Conservation (phyloP, 2,329 filamentous ascomycete species). For the Diaporthe batatas region DNA sequence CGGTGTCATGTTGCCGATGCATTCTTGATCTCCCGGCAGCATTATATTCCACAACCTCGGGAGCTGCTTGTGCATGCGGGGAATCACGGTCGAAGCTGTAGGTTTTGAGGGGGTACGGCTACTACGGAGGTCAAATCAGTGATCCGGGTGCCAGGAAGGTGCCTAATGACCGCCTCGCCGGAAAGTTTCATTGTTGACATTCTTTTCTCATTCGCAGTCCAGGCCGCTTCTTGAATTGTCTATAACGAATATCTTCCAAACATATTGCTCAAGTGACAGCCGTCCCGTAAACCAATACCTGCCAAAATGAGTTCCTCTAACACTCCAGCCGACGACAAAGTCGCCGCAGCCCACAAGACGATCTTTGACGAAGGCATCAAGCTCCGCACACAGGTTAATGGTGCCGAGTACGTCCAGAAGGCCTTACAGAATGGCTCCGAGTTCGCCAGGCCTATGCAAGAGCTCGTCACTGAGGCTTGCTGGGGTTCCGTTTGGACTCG, state of each 20-base stretch:
- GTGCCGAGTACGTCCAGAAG: conserved; percentile 71
- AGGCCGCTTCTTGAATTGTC: background rate
- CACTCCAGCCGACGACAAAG: conserved; percentile 44
- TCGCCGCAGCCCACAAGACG: conserved; percentile 59
- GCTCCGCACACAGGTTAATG: conserved; percentile 71
- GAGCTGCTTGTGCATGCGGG: conserved; percentile 12
- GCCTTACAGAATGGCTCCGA: conserved; percentile 68
- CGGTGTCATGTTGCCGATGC: background rate
- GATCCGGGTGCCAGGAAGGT: background rate
- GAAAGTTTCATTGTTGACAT: background rate
- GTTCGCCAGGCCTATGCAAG: conserved; percentile 72
- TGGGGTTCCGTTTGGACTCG: conserved; percentile 76
- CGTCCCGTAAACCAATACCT: background rate
- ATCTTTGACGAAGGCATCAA: conserved; percentile 73
- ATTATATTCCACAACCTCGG: conserved; percentile 24
- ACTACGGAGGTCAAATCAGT: conserved; percentile 22
- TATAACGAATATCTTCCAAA: background rate
- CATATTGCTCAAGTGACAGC: background rate
- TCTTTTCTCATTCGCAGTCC: background rate
- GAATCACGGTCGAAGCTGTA: background rate
- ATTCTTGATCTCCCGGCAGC: background rate
- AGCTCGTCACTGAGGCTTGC: conserved; percentile 73
- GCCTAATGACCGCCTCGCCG: background rate
- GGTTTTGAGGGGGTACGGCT: conserved; percentile 12
- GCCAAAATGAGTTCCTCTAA: conserved; percentile 43